These are phyloP conservation scores for Solanum stenotomum DNA, from an alignment of 257 asterid species.

Conservation along the genomic window DNA sequence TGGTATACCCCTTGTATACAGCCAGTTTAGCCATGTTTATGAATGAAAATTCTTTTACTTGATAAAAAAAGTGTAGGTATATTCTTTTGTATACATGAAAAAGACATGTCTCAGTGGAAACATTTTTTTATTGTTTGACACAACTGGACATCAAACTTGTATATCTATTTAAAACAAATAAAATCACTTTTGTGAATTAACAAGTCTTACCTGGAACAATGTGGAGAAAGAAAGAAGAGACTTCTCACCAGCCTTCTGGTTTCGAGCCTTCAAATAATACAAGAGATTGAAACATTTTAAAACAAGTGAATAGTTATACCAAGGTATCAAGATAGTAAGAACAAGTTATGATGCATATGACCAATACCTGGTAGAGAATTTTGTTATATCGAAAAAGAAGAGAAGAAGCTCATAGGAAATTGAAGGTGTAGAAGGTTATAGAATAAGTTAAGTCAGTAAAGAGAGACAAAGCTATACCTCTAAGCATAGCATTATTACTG, in stretches of 20 bases:
- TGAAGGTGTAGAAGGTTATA: background rate
- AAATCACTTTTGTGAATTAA: background rate
- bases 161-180: background rate
- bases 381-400: background rate
- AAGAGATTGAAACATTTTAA: constrained; percentile 1
- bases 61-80: background rate
- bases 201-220: constrained; percentile 58
- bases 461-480: constrained; percentile 45
- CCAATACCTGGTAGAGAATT: background rate
- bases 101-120: background rate
- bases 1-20: background rate
- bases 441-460: background rate
- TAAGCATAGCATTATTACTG: constrained; percentile 73
- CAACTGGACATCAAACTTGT: background rate
- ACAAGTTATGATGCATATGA: background rate
- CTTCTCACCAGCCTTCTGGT: constrained; percentile 88
- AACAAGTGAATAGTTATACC: constrained; percentile 3
- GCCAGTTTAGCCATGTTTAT: background rate
- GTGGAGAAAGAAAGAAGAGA: constrained; percentile 74
- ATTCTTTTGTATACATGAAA: background rate
- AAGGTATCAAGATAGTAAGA: background rate
- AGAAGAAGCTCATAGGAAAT: background rate
- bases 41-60: background rate
- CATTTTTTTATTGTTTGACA: background rate
- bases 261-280: constrained; percentile 53